Evolutionary conservation across 495 filamentous ascomycete species (phyloP), one percentile per base, ranked within the genome.

Genomic region (Penicilliopsis zonata): DNA sequence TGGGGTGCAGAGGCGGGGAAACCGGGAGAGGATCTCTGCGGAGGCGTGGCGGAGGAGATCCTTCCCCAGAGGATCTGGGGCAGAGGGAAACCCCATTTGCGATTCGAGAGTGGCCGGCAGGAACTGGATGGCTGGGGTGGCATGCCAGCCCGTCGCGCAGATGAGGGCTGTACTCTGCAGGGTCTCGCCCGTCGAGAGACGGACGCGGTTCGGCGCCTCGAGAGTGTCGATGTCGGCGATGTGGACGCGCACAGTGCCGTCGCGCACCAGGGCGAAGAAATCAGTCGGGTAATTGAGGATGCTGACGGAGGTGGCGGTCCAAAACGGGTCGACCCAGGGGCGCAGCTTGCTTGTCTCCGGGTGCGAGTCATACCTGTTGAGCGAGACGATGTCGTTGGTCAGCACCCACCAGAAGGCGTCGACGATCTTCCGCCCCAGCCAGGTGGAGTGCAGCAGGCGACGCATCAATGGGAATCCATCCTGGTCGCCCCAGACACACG

Each of bases 241-340:
- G 42, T 83, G 65, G 2, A 86, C 67, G 5, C 56, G 63, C 28
- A 81, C 63, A 5, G 55, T 69, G 9, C 73, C 76, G 27, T 66
- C 55, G 21, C 56, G 61, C 13, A 86, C 57, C 1, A 71, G 48
- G 9, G 76, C 69, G 46, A 78, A 80, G 48, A 85, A 64, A 43
- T 80, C 53, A 7, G 65, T 72, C 0, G 67, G 65, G 36, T 81
- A 84, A 52, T 85, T 85, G 29, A 83, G 61, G 42, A 85, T 82
- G 25, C 65, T 70, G 29, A 82, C 63, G 6, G 65, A 65, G 2
- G 59, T 65, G 2, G 67, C 80, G 3, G 63, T 61, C 61, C 74
- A 85, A 53, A 86, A 80, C 4, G 73, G 49, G 1, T 60, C 43
- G 13, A 66, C 52, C 76, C 76, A 78, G 0, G 80, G 78, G 42